phyloP scores from a whole-genome alignment of 441 rosid genomes.

The Erodium texanum region DNA sequence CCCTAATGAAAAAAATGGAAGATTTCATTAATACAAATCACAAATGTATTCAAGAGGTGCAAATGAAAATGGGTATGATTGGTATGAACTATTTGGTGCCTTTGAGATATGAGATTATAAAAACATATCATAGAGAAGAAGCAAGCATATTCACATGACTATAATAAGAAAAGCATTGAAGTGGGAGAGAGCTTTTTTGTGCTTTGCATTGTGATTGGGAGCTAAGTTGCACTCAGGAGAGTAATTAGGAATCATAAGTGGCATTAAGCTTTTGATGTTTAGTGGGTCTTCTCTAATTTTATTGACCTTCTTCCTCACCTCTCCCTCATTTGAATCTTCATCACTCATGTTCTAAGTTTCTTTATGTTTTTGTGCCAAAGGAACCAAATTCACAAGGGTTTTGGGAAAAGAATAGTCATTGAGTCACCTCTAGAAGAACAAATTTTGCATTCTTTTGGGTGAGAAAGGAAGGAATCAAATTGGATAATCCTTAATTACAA shows the following conservation, averaged over 20 bases:
- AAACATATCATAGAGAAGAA: conserved; percentile 1
- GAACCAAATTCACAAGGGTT: conserved; percentile 19
- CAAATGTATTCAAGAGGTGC: not conserved
- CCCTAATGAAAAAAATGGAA: not conserved
- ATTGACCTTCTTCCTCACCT: conserved; percentile 33
- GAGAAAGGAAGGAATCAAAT: conserved; percentile 17
- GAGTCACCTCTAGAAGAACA: conserved; percentile 18
- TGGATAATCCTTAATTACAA: conserved; percentile 19
- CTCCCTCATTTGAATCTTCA: conserved; percentile 15
- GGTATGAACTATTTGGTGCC: conserved; percentile 16
- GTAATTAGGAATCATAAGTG: conserved; percentile 1
- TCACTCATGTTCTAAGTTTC: not conserved
- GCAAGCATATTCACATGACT: conserved; percentile 2
- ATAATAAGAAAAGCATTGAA: not conserved
- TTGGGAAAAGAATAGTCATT: conserved; percentile 3
- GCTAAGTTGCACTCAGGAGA: not conserved
- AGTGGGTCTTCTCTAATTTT: conserved; percentile 27
- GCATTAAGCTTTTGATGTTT: not conserved
- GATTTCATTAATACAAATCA: not conserved
- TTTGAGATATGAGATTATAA: conserved; percentile 9
- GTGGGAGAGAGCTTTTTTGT: not conserved
- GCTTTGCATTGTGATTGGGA: not conserved
- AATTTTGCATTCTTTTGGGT: conserved; percentile 16
- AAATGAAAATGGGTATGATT: conserved; percentile 9
- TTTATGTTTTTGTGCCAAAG: conserved; percentile 18